phyloP scores from a whole-genome alignment of 306 rosid genomes.

The Purshia tridentata region DNA sequence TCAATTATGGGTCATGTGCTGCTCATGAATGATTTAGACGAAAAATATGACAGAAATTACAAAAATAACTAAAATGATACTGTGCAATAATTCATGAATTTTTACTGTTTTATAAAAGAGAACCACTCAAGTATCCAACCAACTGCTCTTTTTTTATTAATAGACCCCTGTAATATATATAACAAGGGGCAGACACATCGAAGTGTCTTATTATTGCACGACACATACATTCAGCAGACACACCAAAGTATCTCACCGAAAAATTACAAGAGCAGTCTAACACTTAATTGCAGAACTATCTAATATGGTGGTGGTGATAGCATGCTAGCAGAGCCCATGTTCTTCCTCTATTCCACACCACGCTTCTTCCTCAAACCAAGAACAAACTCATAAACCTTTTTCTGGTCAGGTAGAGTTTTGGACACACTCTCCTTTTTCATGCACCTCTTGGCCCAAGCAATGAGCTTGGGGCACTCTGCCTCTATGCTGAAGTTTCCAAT shows the following conservation, averaged over 20 bases:
- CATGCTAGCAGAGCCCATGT: not conserved
- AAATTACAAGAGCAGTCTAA: not conserved
- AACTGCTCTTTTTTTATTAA: too few species aligned
- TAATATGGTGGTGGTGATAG: too few species aligned
- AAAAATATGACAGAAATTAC: too few species aligned
- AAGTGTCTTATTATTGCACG: too few species aligned
- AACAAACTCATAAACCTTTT: constrained; percentile 18
- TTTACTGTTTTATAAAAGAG: too few species aligned
- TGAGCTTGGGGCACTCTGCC: constrained; percentile 24
- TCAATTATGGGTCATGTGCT: too few species aligned
- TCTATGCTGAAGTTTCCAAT: constrained; percentile 20
- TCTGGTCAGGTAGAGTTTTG: constrained; percentile 26
- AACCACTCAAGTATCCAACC: too few species aligned
- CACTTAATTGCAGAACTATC: not conserved
- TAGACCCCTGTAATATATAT: too few species aligned
- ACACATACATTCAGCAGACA: not conserved
- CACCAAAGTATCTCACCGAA: not conserved
- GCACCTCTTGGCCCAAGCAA: constrained; percentile 28
- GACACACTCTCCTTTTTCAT: constrained; percentile 23
- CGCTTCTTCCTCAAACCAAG: constrained; percentile 11
- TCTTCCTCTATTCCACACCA: constrained; percentile 18
- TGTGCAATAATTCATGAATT: too few species aligned
- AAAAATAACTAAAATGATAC: too few species aligned
- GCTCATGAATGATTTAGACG: too few species aligned
- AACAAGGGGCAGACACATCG: too few species aligned